These are phyloP conservation scores for Linderniella brevidens DNA, from an alignment of 257 asterid genomes.

Conservation along the genomic window DNA sequence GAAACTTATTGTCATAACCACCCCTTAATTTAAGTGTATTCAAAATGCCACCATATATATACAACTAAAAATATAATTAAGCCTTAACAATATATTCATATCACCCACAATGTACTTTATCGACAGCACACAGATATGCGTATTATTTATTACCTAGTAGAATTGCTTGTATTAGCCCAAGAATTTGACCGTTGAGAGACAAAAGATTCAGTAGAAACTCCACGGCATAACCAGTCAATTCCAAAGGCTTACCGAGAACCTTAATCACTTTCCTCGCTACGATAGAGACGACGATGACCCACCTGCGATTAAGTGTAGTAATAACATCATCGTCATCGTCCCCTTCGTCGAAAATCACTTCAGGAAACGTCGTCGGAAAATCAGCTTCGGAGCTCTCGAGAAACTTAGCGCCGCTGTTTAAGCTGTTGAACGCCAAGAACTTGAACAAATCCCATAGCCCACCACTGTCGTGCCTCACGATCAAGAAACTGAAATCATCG, in stretches of 20 bases:
- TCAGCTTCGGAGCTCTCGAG: slow-evolving; percentile 20
- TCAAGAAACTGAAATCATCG: slow-evolving; percentile 28
- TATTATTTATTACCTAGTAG: slow-evolving; percentile 52
- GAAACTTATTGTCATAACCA: too few relatives aligned
- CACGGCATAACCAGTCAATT: slow-evolving; percentile 43
- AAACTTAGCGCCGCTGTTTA: slow-evolving; percentile 36
- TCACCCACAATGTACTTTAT: too few relatives aligned
- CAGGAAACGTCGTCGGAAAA: slow-evolving; percentile 13
- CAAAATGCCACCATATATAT: too few relatives aligned
- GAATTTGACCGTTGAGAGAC: slow-evolving; percentile 46
- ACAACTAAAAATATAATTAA: too few relatives aligned
- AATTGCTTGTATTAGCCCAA: slow-evolving; percentile 32
- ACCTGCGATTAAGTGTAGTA: slow-evolving; percentile 31
- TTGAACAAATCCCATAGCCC: slow-evolving; percentile 46
- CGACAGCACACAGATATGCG: too few relatives aligned
- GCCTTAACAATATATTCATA: too few relatives aligned
- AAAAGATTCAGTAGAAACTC: slow-evolving; percentile 68
- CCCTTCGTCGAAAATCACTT: slow-evolving; percentile 8
- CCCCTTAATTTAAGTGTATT: too few relatives aligned
- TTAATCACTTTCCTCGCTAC: slow-evolving; percentile 44
- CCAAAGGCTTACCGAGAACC: slow-evolving; percentile 56
- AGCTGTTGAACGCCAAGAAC: slow-evolving; percentile 30
- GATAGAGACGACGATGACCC: slow-evolving; percentile 70
- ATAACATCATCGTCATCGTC: slow-evolving; percentile 12
- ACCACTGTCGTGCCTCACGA: slow-evolving; percentile 45